Evolutionary conservation across 2,329 filamentous ascomycete species (phyloP), one percentile per base, ranked within the genome.

Genomic region (Ascomycota sp.): DNA sequence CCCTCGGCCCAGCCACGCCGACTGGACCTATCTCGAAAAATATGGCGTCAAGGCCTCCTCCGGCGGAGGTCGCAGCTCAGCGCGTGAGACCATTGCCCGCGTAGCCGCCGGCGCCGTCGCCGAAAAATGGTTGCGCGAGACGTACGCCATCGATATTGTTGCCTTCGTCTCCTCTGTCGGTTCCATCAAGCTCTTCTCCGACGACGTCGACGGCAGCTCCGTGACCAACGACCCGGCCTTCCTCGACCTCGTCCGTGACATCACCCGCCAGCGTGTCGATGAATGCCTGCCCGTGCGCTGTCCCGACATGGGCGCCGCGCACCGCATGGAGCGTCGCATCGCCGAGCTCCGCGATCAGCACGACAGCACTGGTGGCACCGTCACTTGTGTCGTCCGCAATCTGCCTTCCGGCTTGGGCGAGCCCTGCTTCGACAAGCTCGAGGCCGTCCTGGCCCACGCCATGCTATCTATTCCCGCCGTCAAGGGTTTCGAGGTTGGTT

Each of bases 11-110:
- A 82, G 74, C 49, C 89, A 95, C 56, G 86, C 89, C 35, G 86
- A 95, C 56, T 94, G 78, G 70, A 95, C 89, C 35, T 95, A 95
- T 57, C 65, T 93, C 36, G 80, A 93, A 53, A 95, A 95, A 59
- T 98, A 98, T 52, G 86, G 86, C 33, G 74, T 91, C 42, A 91
- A 91, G 61, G 83, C 89, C 23, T 80, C 72, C 50, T 83, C 75
- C 36, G 86, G 89, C 34, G 86, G 89, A 42, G 86, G 89, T 31
- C 69, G 89, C 37, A 85, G 77, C 50, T 85, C 76, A 50, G 89
- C 89, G n/a, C 65, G 86, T 39, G 86, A 95, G 64, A 95, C 86
- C 8, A 93, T 95, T 47, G 82, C 77, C 38, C 70, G 86, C 41
- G 86, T 95, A 15, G 85, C 86, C 30, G 85, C 85, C 13, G 83